Conservation (phyloP, 306 rosid species). For the Echinosophora koreensis region DNA sequence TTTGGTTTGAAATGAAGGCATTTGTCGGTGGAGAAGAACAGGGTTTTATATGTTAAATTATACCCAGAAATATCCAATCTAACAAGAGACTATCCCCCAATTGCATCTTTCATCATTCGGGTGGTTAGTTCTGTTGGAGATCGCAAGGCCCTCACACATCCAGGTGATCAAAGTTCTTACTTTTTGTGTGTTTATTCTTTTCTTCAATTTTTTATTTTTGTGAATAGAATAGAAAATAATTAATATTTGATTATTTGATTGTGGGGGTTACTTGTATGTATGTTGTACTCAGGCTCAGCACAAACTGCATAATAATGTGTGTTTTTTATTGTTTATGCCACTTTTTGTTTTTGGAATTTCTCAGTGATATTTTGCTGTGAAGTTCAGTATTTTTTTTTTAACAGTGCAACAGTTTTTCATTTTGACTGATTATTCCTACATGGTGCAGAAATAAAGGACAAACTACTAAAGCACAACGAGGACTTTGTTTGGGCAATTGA, state of each 20-base stretch:
- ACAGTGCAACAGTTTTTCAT: background rate
- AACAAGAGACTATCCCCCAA: slow-evolving; percentile 90
- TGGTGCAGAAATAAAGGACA: slow-evolving; percentile 78
- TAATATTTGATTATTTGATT: slow-evolving; percentile 33
- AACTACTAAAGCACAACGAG: slow-evolving; percentile 76
- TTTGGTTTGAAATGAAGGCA: slow-evolving; percentile 71
- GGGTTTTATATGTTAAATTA: slow-evolving; percentile 75
- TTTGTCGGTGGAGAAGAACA: slow-evolving; percentile 90
- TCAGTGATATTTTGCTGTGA: slow-evolving; percentile 8
- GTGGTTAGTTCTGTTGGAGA: slow-evolving; percentile 81
- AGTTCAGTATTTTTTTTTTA: background rate
- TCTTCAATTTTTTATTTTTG: background rate
- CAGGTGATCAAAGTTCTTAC: slow-evolving; percentile 62
- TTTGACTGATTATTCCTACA: slow-evolving; percentile 26
- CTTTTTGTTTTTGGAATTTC: background rate
- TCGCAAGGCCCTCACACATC: slow-evolving; percentile 82
- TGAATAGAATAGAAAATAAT: slow-evolving; percentile 17
- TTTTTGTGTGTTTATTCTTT: background rate
- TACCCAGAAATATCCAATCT: slow-evolving; percentile 87
- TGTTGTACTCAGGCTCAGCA: background rate
- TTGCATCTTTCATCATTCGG: slow-evolving; percentile 83
- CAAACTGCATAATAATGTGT: background rate
- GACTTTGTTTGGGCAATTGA: slow-evolving; percentile 96
- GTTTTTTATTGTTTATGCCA: slow-evolving; percentile 12
- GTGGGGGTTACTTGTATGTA: slow-evolving; percentile 7